A percentile compares a stretch with the other conserved stretches of the same genome.
Evolutionary conservation across 305 asterid genomes (phyloP).

Genomic region (Fraxinus angustifolia): DNA sequence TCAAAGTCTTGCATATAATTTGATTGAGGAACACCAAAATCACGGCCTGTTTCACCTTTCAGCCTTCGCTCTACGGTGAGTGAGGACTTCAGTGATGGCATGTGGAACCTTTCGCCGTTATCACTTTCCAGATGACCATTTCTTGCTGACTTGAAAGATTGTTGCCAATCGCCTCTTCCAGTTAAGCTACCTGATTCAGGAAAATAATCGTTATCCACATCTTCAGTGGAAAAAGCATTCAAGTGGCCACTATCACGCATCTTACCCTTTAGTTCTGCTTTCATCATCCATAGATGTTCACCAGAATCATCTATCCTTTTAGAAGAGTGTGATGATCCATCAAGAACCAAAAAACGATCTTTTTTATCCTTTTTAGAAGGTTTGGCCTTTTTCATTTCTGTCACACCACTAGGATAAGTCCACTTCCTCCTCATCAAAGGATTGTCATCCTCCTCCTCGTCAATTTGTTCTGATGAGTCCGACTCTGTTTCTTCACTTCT

Average conservation of each 20-base stretch:
- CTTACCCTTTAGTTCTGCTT: slow-evolving; percentile 60
- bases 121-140: slow-evolving; percentile 59
- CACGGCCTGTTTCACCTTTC: slow-evolving; percentile 48
- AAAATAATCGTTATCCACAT: slow-evolving; percentile 39
- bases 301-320: slow-evolving; percentile 38
- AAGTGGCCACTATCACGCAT: slow-evolving; percentile 57
- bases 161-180: slow-evolving; percentile 46
- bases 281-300: slow-evolving; percentile 42
- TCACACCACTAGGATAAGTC: slow-evolving; percentile 74
- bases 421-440: slow-evolving; percentile 94
- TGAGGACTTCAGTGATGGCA: slow-evolving; percentile 42
- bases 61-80: slow-evolving; percentile 40
- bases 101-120: slow-evolving; percentile 42
- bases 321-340: slow-evolving; percentile 47
- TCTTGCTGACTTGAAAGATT: slow-evolving; percentile 48
- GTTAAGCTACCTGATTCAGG: slow-evolving; percentile 40
- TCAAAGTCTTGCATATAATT: slow-evolving; percentile 40
- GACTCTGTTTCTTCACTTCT: slow-evolving; percentile 87
- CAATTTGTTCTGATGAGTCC: slow-evolving; percentile 80
- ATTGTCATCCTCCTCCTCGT: slow-evolving; percentile 67
- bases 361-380: slow-evolving; percentile 50
- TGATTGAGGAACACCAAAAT: slow-evolving; percentile 47
- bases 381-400: slow-evolving; percentile 47
- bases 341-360: slow-evolving; percentile 41
- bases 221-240: slow-evolving; percentile 44